These are phyloP conservation scores for Acmispon strigosus DNA, from an alignment of 306 rosid genomes.

Conservation along the genomic window DNA sequence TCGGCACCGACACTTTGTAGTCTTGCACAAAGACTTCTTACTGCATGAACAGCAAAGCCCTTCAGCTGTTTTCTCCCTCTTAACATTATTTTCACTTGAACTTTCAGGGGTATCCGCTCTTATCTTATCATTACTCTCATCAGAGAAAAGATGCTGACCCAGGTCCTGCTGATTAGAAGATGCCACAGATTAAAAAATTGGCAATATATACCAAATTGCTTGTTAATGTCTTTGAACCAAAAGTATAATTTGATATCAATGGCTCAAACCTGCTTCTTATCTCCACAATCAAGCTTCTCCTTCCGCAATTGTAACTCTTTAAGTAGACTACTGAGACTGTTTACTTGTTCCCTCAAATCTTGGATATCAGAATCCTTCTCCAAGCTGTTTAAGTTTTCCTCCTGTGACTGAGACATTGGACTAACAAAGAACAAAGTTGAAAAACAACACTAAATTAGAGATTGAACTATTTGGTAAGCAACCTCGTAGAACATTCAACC, in stretches of 20 bases:
- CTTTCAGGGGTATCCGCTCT: constrained; percentile 31
- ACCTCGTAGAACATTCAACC: not conserved
- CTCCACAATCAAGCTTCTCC: constrained; percentile 30
- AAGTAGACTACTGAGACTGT: constrained; percentile 41
- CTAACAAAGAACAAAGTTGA: constrained; percentile 19
- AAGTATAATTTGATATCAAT: constrained; percentile 9
- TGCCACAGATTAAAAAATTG: constrained; percentile 3
- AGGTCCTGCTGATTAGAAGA: constrained; percentile 38
- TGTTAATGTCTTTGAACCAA: not conserved
- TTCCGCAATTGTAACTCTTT: constrained; percentile 56
- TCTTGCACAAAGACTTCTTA: constrained; percentile 77
- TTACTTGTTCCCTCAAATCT: constrained; percentile 67
- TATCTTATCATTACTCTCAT: constrained; percentile 35
- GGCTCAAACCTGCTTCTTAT: constrained; percentile 53
- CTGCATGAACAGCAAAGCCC: constrained; percentile 79
- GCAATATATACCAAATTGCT: not conserved
- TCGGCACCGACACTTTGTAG: constrained; percentile 79
- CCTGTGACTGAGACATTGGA: constrained; percentile 44
- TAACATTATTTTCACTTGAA: constrained; percentile 20
- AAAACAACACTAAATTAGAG: constrained; percentile 13
- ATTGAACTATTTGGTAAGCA: not conserved
- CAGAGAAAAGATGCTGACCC: constrained; percentile 33
- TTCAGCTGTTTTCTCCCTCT: constrained; percentile 26
- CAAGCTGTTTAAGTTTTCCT: constrained; percentile 38
- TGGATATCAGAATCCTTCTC: constrained; percentile 44